Percentiles rank a stretch among this genome's conserved stretches.
These are phyloP conservation scores for Cladosporium sp. DNA, from an alignment of 2,329 filamentous ascomycete species.

Conservation along the genomic window DNA sequence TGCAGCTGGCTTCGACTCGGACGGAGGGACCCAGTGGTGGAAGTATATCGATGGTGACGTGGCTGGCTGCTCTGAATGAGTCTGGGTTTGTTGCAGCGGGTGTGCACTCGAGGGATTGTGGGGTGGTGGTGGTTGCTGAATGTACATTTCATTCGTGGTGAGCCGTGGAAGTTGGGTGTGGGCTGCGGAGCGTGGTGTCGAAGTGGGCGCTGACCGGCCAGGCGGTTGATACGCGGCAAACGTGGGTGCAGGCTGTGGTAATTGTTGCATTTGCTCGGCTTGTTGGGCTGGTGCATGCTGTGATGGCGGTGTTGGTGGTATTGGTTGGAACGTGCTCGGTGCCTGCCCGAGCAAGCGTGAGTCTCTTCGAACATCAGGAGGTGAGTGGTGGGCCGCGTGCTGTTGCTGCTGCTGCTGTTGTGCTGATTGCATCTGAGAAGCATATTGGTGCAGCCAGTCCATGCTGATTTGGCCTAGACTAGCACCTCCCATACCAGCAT, in stretches of 20 bases:
- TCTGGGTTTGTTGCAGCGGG: slow-evolving; percentile 44
- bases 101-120: slow-evolving; percentile 36
- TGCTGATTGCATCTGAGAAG: slow-evolving; percentile 41
- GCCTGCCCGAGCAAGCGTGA: slow-evolving; percentile 39
- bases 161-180: slow-evolving; percentile 47
- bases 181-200: slow-evolving; percentile 42
- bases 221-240: slow-evolving; percentile 36
- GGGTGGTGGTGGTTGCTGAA: slow-evolving; percentile 41
- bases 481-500: slow-evolving; percentile 48
- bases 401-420: slow-evolving; percentile 30
- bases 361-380: slow-evolving; percentile 41
- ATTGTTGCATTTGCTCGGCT: slow-evolving; percentile 30
- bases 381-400: slow-evolving; percentile 34
- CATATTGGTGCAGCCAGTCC: slow-evolving; percentile 50
- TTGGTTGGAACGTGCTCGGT: slow-evolving; percentile 21
- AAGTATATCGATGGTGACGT: slow-evolving; percentile 79
- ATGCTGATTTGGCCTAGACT: slow-evolving; percentile 45
- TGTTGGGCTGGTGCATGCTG: slow-evolving; percentile 36
- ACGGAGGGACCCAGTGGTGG: slow-evolving; percentile 87
- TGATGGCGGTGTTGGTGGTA: slow-evolving; percentile 28
- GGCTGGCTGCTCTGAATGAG: slow-evolving; percentile 56
- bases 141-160: slow-evolving; percentile 50
- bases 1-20: slow-evolving; percentile 48
- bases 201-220: slow-evolving; percentile 33
- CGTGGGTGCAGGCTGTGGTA: slow-evolving; percentile 32